Conservation (phyloP, 768 basidiomycete species). For the Grammothele lineata region DNA sequence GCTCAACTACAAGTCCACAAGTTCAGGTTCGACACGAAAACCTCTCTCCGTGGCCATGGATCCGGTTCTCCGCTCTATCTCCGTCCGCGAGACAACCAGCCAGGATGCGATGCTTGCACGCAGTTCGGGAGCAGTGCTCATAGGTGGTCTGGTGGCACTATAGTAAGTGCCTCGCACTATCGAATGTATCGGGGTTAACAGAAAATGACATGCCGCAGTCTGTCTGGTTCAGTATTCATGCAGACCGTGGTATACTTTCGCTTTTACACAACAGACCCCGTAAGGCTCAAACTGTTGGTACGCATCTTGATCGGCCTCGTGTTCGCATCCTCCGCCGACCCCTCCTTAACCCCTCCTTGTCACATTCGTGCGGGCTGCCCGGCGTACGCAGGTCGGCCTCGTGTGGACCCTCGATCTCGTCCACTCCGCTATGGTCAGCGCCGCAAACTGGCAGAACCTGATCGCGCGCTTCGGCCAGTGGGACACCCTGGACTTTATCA, state of each 20-base stretch:
- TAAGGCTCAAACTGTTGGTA: constrained; percentile 9
- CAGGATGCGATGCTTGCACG: too few species aligned
- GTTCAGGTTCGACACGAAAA: too few species aligned
- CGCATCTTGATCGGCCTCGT: neutral
- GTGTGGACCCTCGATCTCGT: constrained; percentile 10
- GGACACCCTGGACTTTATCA: constrained; percentile 5
- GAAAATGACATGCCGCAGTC: neutral
- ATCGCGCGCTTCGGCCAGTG: constrained; percentile 12
- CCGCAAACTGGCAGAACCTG: constrained; percentile 18
- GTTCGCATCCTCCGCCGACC: neutral
- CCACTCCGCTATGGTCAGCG: constrained; percentile 15
- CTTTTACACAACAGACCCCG: constrained; percentile 11
- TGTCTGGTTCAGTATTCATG: constrained; percentile 17
- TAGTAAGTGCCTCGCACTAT: constrained; percentile 1
- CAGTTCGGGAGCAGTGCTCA: neutral
- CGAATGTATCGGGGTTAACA: neutral
- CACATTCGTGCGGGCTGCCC: too few species aligned
- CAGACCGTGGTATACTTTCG: constrained; percentile 14
- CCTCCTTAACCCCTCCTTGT: too few species aligned
- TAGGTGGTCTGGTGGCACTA: constrained; percentile 8
- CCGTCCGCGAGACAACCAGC: too few species aligned
- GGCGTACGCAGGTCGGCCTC: constrained; percentile 1
- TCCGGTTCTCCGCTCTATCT: too few species aligned
- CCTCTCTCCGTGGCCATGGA: too few species aligned
- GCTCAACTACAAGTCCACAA: too few species aligned